A percentile compares a stretch with the other conserved stretches of the same genome.
Evolutionary conservation across 495 filamentous ascomycete species (phyloP).

Genomic region (Xylaria castorea): DNA sequence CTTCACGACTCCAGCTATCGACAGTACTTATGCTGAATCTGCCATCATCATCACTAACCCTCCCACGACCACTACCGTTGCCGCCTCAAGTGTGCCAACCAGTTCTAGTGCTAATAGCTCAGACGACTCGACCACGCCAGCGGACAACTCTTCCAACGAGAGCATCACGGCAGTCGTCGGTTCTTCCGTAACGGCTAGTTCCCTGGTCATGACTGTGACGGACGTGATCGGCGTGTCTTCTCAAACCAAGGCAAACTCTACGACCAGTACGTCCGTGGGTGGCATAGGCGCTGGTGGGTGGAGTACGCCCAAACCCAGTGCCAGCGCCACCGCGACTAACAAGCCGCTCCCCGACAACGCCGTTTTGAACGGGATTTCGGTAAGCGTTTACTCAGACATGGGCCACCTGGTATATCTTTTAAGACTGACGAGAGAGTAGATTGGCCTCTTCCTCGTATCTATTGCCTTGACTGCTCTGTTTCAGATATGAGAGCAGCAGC

Average conservation of each 20-base stretch:
- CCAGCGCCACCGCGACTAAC: constrained; percentile 19
- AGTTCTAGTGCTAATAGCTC: constrained; percentile 14
- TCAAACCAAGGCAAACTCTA: constrained; percentile 4
- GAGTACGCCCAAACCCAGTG: constrained; percentile 16
- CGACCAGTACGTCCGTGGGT: constrained; percentile 20
- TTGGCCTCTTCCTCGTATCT: constrained; percentile 32
- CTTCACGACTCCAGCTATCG: constrained; percentile 14
- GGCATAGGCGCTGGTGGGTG: constrained; percentile 27
- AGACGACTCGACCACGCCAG: constrained; percentile 4
- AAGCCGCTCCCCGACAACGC: constrained; percentile 24
- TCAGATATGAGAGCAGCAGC: constrained; percentile 29
- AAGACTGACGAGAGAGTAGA: constrained; percentile 29
- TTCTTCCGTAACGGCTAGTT: constrained; percentile 17
- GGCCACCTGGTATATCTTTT: not conserved
- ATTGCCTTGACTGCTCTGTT: constrained; percentile 29
- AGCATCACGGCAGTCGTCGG: constrained; percentile 18
- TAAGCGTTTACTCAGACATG: constrained; percentile 24
- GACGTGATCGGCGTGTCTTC: constrained; percentile 18
- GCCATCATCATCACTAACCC: constrained; percentile 7
- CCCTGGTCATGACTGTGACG: not conserved
- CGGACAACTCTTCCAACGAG: constrained; percentile 7
- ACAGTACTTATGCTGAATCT: not conserved
- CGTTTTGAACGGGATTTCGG: constrained; percentile 30
- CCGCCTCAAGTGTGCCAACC: not conserved
- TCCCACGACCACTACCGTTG: constrained; percentile 8